phyloP scores from a whole-genome alignment of 2,329 filamentous ascomycete genomes.

The Grosmannia huntii region DNA sequence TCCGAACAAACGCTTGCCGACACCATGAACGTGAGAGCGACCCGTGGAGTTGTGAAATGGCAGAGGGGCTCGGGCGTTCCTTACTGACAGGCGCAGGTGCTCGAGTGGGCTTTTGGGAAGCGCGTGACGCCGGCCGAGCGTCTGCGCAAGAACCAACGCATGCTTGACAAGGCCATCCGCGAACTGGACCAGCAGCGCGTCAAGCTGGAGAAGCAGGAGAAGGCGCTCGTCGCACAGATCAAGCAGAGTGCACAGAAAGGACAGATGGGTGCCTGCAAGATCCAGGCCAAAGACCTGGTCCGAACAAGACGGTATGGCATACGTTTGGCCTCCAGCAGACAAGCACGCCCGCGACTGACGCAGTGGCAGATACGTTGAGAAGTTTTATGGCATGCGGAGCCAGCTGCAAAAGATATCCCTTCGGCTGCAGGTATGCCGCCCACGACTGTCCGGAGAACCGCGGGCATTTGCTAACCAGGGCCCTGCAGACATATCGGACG shows the following conservation, averaged over 20 bases:
- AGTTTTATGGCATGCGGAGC: slow-evolving; percentile 97
- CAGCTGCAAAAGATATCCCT: slow-evolving; percentile 93
- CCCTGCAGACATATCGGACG: slow-evolving; percentile 71
- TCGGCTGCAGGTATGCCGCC: slow-evolving; percentile 62
- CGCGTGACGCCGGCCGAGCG: slow-evolving; percentile 94
- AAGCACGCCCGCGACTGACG: not conserved
- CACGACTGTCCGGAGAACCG: not conserved
- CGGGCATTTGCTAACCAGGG: not conserved
- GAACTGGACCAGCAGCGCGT: slow-evolving; percentile 90
- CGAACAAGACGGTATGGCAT: slow-evolving; percentile 59
- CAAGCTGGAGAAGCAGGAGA: slow-evolving; percentile 97
- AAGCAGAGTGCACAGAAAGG: slow-evolving; percentile 98
- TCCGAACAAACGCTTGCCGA: too few relatives aligned
- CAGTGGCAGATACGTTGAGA: slow-evolving; percentile 68
- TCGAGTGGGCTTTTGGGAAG: slow-evolving; percentile 99
- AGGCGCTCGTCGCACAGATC: slow-evolving; percentile 90
- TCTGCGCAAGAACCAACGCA: slow-evolving; percentile 85
- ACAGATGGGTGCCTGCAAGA: slow-evolving; percentile 96
- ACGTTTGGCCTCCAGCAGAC: not conserved
- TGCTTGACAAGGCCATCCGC: slow-evolving; percentile 92
- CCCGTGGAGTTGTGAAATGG: not conserved
- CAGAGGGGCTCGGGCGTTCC: not conserved
- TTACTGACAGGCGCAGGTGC: slow-evolving; percentile 45
- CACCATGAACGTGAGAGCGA: slow-evolving; percentile 1
- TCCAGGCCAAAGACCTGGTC: slow-evolving; percentile 94